Evolutionary conservation across 352 stramenopile species (phyloP), one percentile per base, ranked within the genome.

Genomic region (Phytopythium boreale): DNA sequence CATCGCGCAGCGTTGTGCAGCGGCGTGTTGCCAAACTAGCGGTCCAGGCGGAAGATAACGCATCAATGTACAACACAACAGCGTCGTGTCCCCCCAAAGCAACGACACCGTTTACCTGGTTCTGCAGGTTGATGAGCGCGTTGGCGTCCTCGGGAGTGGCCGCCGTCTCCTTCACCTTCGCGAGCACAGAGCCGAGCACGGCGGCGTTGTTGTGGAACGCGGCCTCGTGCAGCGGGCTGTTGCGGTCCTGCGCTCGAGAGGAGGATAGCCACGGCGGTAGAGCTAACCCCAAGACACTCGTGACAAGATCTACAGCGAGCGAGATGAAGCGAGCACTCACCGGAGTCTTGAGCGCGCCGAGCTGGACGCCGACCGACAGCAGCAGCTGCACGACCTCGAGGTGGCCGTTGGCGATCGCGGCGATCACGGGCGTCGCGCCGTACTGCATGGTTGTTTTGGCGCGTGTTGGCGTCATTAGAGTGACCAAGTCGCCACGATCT

Each of bases 21-120:
- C 17, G 85, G 85, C 14, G 78, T 87, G 66, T 93, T 93, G 53
- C 83, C 85, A 72, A 92, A 93, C 84, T 93, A 37, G 24, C 47
- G 36, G 37, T 9, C 34, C 4, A 57, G 22, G 19, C n/a, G 12
- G 15, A 12, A 8, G 31, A 49, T n/a, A 49, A 49, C 6, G 43
- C 20, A 15, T 49, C 43, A 49, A n/a, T 26, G 20, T 4, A 9
- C 17, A 24, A 14, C 4, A n/a, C 20, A 24, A 22, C 19, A 49
- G 17, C 19, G 20, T 24, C 41, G 2, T 47, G 7, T 7, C 41
- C 4, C 14, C 4, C 14, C 3, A 37, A 61, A 39, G 1, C 58
- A 31, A 43, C 8, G 61, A 22, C 19, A 11, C 15, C 52, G 34
- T 24, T 51, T 53, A 88, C 79, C 62, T 90, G 80, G 56, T 92